Conservation (phyloP, 805 yeast genomes). For the Scheffersomyces coipomensis region DNA sequence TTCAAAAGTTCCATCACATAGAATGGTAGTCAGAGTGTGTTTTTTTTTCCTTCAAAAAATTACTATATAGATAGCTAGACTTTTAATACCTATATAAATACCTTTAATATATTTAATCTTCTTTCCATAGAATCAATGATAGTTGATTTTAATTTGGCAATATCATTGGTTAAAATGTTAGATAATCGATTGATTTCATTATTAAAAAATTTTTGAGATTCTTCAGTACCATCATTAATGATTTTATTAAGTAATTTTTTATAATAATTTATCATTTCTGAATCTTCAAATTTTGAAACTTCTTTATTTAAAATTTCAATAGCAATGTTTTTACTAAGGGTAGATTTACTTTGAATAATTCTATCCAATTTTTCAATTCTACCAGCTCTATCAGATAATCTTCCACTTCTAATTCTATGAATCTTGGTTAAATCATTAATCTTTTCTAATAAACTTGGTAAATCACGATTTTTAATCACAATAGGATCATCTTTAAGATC, state of each 20-base stretch:
- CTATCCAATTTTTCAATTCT: slow-evolving; percentile 21
- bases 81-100: slow-evolving; percentile 2
- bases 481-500: slow-evolving; percentile 22
- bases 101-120: slow-evolving; percentile 48
- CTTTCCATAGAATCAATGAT: slow-evolving; percentile 51
- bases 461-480: slow-evolving; percentile 17
- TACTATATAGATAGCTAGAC: not conserved
- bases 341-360: slow-evolving; percentile 4
- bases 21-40: slow-evolving; percentile 44
- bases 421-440: slow-evolving; percentile 28
- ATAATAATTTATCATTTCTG: slow-evolving; percentile 34
- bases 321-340: slow-evolving; percentile 1
- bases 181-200: slow-evolving; percentile 48
- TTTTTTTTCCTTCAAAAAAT: not conserved
- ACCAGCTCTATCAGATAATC: slow-evolving; percentile 31
- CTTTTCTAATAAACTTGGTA: slow-evolving; percentile 18
- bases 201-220: slow-evolving; percentile 38
- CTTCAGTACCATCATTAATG: slow-evolving; percentile 41
- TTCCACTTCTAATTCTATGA: slow-evolving; percentile 30
- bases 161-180: slow-evolving; percentile 34
- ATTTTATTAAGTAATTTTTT: slow-evolving; percentile 45
- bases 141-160: slow-evolving; percentile 32
- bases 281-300: slow-evolving; percentile 2
- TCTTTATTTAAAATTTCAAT: slow-evolving; percentile 11
- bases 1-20: slow-evolving; percentile 52